Evolutionary conservation across 2,329 filamentous ascomycete species (phyloP), one percentile per base, ranked within the genome.

Genomic region (Colletotrichum orchidophilum): DNA sequence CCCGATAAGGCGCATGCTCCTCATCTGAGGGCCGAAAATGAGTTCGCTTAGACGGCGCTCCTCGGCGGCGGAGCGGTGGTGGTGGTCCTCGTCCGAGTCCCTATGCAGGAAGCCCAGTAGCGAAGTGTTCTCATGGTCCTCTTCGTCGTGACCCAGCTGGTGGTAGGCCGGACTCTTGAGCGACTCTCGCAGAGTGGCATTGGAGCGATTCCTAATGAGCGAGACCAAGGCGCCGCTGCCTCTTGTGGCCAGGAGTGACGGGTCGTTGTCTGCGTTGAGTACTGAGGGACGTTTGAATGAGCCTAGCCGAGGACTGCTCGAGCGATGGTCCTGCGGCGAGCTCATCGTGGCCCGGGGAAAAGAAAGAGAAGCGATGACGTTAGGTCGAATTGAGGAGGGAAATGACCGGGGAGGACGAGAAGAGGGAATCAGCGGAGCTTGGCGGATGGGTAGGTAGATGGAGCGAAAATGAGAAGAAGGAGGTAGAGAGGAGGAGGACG

Each of bases 1-100:
- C 52, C 96, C 96, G 79, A 98, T 97, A 76, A 98, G 86, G 65
- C 94, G 89, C 88, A 95, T 93, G 78, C 92, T 95, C 73, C 94
- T 88, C 87, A 95, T 92, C 79, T 93, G 90, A 3, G 92, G 91
- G n/a, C 88, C 88, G 76, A 87, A 86, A 63, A 92, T 87, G 70
- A 92, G 83, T 72, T 86, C 84, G 69, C 83, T 89, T 61, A 91
- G 80, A 26, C 90, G 88, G 35, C 87, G 87, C 80, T 91, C 90
- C 63, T 91, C 88, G 53, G 82, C 80, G 57, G 84, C 79, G 26
- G 85, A 79, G 27, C 83, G 82, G 21, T 82, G 81, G 49, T 83
- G 82, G 31, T 84, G 83, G 52, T 88, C 86, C 31, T 85, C 82
- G 35, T 84, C 77, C 49, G 66, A 70, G 65, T 72, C 66, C 29